Evolutionary conservation across 2,329 filamentous ascomycete genomes (phyloP).

Genomic region (Scedosporium aurantiacum): DNA sequence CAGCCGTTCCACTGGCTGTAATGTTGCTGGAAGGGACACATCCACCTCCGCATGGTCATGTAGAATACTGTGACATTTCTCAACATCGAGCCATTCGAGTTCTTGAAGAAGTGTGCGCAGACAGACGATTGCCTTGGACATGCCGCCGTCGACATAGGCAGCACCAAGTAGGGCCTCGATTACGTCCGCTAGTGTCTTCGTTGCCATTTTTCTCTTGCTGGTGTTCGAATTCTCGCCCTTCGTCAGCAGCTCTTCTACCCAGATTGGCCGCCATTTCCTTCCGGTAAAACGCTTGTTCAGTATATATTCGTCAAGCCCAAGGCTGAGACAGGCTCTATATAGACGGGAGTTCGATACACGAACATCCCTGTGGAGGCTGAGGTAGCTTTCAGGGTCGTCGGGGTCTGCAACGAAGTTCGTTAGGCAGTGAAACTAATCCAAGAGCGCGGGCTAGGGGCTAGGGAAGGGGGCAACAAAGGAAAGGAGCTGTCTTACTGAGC

Average conservation of each 20-base stretch:
- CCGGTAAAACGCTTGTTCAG: constrained; percentile 56
- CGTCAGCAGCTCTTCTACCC: constrained; percentile 30
- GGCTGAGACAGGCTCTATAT: constrained; percentile 48
- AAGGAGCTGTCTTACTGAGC: constrained; percentile 27
- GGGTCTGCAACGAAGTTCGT: constrained; percentile 34
- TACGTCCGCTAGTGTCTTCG: constrained; percentile 77
- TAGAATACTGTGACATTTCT: constrained; percentile 29
- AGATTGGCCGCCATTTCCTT: constrained; percentile 59
- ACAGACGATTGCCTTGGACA: constrained; percentile 50
- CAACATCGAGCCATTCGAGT: constrained; percentile 39
- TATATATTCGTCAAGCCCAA: constrained; percentile 63
- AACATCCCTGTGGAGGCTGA: constrained; percentile 56
- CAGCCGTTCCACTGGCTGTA: constrained; percentile 48
- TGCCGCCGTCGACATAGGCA: constrained; percentile 57
- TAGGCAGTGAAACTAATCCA: constrained; percentile 4
- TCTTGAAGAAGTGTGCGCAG: constrained; percentile 56
- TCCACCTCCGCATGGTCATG: constrained; percentile 26
- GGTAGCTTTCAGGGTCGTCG: constrained; percentile 63
- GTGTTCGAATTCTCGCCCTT: constrained; percentile 8
- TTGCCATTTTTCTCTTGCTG: constrained; percentile 40
- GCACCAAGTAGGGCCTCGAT: constrained; percentile 77
- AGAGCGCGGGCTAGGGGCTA: neutral
- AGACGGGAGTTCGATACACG: constrained; percentile 70
- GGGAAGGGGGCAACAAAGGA: neutral
- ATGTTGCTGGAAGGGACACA: constrained; percentile 24